Evolutionary conservation across 2,329 filamentous ascomycete species (phyloP), one percentile per base, ranked within the genome.

Genomic region (Monilinia polystroma): DNA sequence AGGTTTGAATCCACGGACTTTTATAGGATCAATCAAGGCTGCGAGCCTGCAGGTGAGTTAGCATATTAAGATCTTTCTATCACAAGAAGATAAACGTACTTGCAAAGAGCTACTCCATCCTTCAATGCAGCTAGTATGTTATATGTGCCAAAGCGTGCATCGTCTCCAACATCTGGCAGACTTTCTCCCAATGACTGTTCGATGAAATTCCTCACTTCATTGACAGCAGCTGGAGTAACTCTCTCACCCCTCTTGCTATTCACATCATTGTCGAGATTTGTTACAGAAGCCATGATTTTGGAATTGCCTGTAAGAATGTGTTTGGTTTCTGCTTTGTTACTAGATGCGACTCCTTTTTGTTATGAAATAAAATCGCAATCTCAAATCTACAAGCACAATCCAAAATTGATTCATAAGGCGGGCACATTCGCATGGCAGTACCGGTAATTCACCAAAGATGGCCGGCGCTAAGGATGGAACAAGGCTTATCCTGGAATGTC

Each of bases 221-320:
- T 92, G 63, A 93, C 93, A 52, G 93, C 93, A 73, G 90, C 87
- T 29, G 93, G 92, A 1, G 94, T 98, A 80, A 97, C 98, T 80
- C 94, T 91, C 69, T 93, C 91, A 75, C 97, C 84, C 79, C 95
- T 93, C 84, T 98, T 80, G 78, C 89, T 93, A 84, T 92, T 91
- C 87, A 99, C 85, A 82, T 99, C 95, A 79, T 94, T 94, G 80
- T 98, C 95, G 69, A 99, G 83, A 70, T 92, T 97, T 70, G 92
- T 86, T 43, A 98, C 94, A 51, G 94, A 97, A 73, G 94, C 93
- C 94, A 98, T 98, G 63, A 53, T 72, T 68, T 18, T 38, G 4
- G 58, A 26, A 3, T 35, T 23, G n/a, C 12, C 18, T 38, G 45
- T 35, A 35, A 38, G n/a, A 23, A 12, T 26, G 32, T 38, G 32